Evolutionary conservation across 208 protist genomes (phyloP).

Genomic region (Wallacemonas sp.): DNA sequence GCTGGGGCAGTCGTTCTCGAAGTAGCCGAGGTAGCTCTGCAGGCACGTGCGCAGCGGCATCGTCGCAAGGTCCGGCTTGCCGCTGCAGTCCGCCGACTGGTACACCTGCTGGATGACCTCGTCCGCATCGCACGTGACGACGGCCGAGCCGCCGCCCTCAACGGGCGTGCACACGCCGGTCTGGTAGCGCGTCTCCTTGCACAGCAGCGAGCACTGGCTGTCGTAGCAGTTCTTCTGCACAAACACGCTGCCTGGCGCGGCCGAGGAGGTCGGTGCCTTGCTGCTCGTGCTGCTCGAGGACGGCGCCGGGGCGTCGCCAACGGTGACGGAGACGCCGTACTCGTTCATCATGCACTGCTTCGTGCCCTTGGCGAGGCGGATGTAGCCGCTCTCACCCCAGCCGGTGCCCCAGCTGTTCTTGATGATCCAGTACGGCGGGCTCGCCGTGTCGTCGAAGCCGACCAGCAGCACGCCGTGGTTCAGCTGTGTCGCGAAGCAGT

Average conservation of each 20-base stretch:
- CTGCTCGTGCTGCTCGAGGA: constrained; percentile 23
- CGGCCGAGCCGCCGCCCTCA: constrained; percentile 36
- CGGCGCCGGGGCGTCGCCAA: constrained; percentile 24
- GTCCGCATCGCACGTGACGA: constrained; percentile 38
- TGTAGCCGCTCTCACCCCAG: constrained; percentile 93
- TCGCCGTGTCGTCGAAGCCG: constrained; percentile 70
- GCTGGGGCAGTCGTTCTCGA: constrained; percentile 48
- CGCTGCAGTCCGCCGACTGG: constrained; percentile 36
- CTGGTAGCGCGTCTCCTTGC: constrained; percentile 37
- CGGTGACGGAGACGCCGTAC: constrained; percentile 50
- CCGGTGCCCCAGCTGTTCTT: constrained; percentile 90
- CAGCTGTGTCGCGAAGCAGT: constrained; percentile 61
- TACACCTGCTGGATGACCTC: constrained; percentile 38
- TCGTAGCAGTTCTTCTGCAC: constrained; percentile 46
- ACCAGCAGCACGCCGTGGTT: constrained; percentile 93
- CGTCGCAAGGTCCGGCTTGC: constrained; percentile 16
- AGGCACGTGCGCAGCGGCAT: constrained; percentile 58
- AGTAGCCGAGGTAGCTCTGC: constrained; percentile 47
- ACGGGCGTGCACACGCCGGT: constrained; percentile 39
- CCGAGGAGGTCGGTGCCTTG: constrained; percentile 11
- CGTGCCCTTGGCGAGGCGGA: constrained; percentile 79
- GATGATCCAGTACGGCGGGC: constrained; percentile 86
- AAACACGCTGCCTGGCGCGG: constrained; percentile 19
- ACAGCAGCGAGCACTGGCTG: constrained; percentile 38
- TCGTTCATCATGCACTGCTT: constrained; percentile 84